phyloP scores from a whole-genome alignment of 495 filamentous ascomycete species.

The Daldinia grandis region DNA sequence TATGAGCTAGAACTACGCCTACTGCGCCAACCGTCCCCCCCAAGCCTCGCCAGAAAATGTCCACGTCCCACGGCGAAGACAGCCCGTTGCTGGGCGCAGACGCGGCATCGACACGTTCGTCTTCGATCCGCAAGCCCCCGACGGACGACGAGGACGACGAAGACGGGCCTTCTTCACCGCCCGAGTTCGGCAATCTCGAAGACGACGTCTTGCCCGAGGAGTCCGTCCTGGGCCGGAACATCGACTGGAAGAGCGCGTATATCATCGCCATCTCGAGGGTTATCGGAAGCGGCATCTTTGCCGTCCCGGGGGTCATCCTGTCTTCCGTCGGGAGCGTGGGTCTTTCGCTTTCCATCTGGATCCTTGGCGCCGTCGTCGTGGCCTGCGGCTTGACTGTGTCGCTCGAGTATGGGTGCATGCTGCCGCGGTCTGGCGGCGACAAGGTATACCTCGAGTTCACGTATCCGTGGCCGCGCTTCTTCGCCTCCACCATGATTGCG shows the following conservation, averaged over 20 bases:
- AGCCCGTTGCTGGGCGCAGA: constrained; percentile 31
- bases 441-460: constrained; percentile 84
- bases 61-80: constrained; percentile 23
- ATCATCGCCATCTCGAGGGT: constrained; percentile 80
- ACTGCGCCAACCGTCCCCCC: background rate
- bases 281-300: constrained; percentile 80
- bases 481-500: constrained; percentile 73
- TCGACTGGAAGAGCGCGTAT: constrained; percentile 74
- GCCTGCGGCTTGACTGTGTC: constrained; percentile 67
- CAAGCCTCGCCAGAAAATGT: constrained; percentile 10
- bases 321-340: constrained; percentile 73
- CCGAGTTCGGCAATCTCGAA: constrained; percentile 52
- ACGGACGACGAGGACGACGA: constrained; percentile 35
- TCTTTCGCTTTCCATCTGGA: constrained; percentile 69
- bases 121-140: constrained; percentile 22
- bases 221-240: constrained; percentile 67
- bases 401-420: constrained; percentile 77
- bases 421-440: constrained; percentile 73
- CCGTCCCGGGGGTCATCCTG: constrained; percentile 74
- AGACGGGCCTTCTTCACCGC: constrained; percentile 29
- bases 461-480: constrained; percentile 72
- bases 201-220: constrained; percentile 70
- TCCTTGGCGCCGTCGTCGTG: constrained; percentile 67
- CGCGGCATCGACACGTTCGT: constrained; percentile 22
- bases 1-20: constrained; percentile 16